phyloP scores from a whole-genome alignment of 1,139 yeast species.

The Scheffersomyces illinoinensis region DNA sequence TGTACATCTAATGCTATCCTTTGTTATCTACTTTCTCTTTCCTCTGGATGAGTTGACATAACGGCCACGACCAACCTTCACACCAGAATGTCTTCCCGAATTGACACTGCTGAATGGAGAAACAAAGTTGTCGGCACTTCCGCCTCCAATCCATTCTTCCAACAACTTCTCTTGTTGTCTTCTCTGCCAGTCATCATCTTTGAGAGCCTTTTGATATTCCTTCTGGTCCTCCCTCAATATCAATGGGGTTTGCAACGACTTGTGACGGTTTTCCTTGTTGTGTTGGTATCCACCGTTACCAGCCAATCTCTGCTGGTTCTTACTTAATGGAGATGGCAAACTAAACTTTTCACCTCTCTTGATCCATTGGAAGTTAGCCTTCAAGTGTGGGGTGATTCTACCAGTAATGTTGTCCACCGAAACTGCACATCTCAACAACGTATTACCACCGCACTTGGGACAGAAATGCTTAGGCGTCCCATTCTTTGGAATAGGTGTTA shows the following conservation, averaged over 20 bases:
- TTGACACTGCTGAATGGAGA: slow-evolving; percentile 83
- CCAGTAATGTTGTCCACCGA: slow-evolving; percentile 81
- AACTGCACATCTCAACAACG: slow-evolving; percentile 87
- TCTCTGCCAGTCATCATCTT: slow-evolving; percentile 85
- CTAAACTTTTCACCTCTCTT: slow-evolving; percentile 83
- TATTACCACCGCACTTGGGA: slow-evolving; percentile 93
- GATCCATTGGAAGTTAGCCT: slow-evolving; percentile 92
- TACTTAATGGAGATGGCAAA: slow-evolving; percentile 70
- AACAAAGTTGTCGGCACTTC: slow-evolving; percentile 84
- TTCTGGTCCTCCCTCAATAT: slow-evolving; percentile 89
- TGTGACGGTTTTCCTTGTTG: slow-evolving; percentile 58
- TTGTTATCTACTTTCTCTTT: slow-evolving; percentile 27
- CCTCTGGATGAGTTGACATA: slow-evolving; percentile 66
- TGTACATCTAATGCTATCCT: background rate
- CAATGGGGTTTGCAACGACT: slow-evolving; percentile 50
- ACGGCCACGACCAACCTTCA: slow-evolving; percentile 81
- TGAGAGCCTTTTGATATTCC: slow-evolving; percentile 85
- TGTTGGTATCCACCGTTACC: slow-evolving; percentile 79
- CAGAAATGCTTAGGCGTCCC: slow-evolving; percentile 87
- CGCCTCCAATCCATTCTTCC: slow-evolving; percentile 91
- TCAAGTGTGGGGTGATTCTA: slow-evolving; percentile 83
- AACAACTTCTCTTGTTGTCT: slow-evolving; percentile 82
- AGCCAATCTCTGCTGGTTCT: slow-evolving; percentile 57
- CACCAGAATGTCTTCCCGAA: slow-evolving; percentile 63
- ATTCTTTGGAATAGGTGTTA: slow-evolving; percentile 73